Evolutionary conservation across 208 protist species (phyloP).

Genomic region (Leishmania martiniquensis): DNA sequence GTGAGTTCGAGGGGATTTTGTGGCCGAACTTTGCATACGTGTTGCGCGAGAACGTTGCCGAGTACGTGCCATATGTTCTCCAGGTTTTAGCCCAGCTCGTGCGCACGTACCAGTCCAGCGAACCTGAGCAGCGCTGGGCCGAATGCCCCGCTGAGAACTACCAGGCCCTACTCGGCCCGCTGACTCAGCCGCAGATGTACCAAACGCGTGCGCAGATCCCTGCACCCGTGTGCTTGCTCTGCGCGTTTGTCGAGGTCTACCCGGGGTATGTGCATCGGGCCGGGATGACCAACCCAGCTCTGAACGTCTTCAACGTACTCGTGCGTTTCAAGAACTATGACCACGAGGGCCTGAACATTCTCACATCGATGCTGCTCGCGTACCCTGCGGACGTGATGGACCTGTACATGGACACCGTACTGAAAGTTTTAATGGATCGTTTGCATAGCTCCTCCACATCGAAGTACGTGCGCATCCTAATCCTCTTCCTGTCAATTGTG

Average conservation of each 20-base stretch:
- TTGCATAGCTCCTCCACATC: slow-evolving; percentile 71
- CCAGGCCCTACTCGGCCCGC: slow-evolving; percentile 56
- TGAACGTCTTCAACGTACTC: slow-evolving; percentile 69
- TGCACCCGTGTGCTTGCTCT: slow-evolving; percentile 78
- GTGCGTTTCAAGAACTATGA: slow-evolving; percentile 90
- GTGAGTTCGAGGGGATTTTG: slow-evolving; percentile 82
- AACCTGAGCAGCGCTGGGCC: slow-evolving; percentile 9
- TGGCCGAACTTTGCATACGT: slow-evolving; percentile 89
- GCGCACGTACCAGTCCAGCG: slow-evolving; percentile 55
- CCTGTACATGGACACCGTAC: slow-evolving; percentile 55
- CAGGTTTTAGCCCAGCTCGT: slow-evolving; percentile 96
- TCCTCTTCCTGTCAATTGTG: slow-evolving; percentile 88
- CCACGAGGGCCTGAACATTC: slow-evolving; percentile 87
- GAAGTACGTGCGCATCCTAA: slow-evolving; percentile 90
- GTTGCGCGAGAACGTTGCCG: slow-evolving; percentile 90
- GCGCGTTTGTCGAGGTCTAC: slow-evolving; percentile 73
- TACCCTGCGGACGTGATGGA: slow-evolving; percentile 75
- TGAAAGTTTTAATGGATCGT: slow-evolving; percentile 77
- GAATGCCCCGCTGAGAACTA: slow-evolving; percentile 59
- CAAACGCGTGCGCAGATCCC: slow-evolving; percentile 78
- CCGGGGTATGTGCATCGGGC: slow-evolving; percentile 64
- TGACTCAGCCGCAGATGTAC: slow-evolving; percentile 71
- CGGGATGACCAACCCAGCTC: slow-evolving; percentile 57
- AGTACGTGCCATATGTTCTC: slow-evolving; percentile 97
- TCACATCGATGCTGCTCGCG: slow-evolving; percentile 77